Evolutionary conservation across 352 stramenopile species (phyloP).

Genomic region (Hyphochytrium catenoides): DNA sequence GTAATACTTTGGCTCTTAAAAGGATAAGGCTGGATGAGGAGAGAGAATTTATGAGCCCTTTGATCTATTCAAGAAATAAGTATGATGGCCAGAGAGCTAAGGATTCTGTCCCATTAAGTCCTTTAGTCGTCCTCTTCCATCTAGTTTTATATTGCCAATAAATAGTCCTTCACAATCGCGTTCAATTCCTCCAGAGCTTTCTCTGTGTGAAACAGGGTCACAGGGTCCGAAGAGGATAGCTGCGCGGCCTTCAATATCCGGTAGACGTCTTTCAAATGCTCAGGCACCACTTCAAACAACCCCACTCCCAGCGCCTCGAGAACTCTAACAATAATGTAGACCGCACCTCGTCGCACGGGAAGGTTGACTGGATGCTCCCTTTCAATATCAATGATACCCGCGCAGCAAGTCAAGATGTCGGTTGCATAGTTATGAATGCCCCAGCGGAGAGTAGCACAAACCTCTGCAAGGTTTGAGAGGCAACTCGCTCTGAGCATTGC

Average conservation of each 20-base stretch:
- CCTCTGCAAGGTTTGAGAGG: slow-evolving; percentile 56
- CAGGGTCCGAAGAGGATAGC: slow-evolving; percentile 23
- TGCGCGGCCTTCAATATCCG: slow-evolving; percentile 41
- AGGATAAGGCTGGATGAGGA: too few species aligned
- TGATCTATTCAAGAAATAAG: too few species aligned
- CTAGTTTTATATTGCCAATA: too few species aligned
- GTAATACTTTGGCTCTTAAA: too few species aligned
- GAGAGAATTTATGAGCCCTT: too few species aligned
- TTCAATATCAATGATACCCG: slow-evolving; percentile 46
- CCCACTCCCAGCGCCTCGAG: slow-evolving; percentile 29
- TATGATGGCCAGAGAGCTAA: too few species aligned
- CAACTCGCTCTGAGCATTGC: slow-evolving; percentile 48
- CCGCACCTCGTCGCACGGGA: slow-evolving; percentile 33
- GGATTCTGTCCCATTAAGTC: too few species aligned
- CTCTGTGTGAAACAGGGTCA: slow-evolving; percentile 36
- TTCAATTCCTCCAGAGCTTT: slow-evolving; percentile 22
- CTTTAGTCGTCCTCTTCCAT: too few species aligned
- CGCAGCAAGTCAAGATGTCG: slow-evolving; percentile 46
- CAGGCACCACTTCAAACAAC: slow-evolving; percentile 34
- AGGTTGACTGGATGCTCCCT: slow-evolving; percentile 15
- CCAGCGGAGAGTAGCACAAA: slow-evolving; percentile 35
- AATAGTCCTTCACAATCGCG: slow-evolving; percentile 34
- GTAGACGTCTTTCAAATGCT: slow-evolving; percentile 40
- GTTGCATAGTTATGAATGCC: slow-evolving; percentile 31
- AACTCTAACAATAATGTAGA: slow-evolving; percentile 2